Evolutionary conservation across 176 grass and related monocot species (phyloP), one percentile per base, ranked within the genome.

Genomic region (Musa itinerans): DNA sequence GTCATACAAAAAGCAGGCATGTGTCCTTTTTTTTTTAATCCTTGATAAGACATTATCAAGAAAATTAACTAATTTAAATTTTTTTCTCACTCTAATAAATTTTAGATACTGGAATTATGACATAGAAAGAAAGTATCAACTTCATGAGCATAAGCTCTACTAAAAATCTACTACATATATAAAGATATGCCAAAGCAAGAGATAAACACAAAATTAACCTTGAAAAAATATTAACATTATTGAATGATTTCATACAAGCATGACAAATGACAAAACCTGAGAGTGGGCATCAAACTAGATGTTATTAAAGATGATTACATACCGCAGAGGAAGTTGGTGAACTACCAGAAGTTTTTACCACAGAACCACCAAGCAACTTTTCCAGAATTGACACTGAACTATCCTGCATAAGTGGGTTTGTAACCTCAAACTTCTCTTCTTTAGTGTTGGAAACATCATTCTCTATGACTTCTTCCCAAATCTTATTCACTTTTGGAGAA

Each of bases 341-440:
- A 82, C 65, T 77, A 55, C 49, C 84, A 72, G 81, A 52, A 53
- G 64, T 64, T 88, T 90, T 93, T 8, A 64, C 85, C 75, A 90
- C 76, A 61, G 84, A 71, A 83, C 54, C 84, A 67, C 87, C 84
- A 79, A 97, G 90, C 76, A 97, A 97, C 50, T 92, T 87, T 63
- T 93, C 93, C 83, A 97, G 83, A 69, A 93, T 83, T 77, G 93
- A 93, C 65, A 85, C 48, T 67, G 87, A 85, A 83, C 56, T 74
- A 70, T 83, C 81, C 77, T 89, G 83, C 62, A 66, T 81, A 82
- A 77, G 78, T 71, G 77, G 86, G 74, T 74, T 81, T 29, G 77
- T 43, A 82, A 66, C 71, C 48, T 83, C 79, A 67, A 71, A 63
- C 57, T 81, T 87, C 17, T 61, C 72, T 72, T 85, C 81, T 52